phyloP scores from a whole-genome alignment of 2,329 filamentous ascomycete genomes.

The Chrysosporium queenslandicum region DNA sequence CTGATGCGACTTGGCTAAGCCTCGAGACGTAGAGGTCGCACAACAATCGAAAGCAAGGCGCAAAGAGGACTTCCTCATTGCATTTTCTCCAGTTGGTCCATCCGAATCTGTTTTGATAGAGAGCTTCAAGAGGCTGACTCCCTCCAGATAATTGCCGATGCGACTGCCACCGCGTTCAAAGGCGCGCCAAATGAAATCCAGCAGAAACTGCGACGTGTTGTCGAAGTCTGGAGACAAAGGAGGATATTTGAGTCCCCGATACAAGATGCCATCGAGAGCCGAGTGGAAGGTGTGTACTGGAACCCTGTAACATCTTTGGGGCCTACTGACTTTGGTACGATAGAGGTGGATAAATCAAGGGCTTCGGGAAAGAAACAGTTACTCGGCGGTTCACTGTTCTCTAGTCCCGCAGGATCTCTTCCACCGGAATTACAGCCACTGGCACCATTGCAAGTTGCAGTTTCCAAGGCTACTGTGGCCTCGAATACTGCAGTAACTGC shows the following conservation, averaged over 20 bases:
- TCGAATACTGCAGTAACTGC: conserved; percentile 57
- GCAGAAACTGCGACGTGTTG: conserved; percentile 72
- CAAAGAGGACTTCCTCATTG: conserved; percentile 84
- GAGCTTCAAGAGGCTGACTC: conserved; percentile 19
- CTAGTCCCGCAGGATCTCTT: conserved; percentile 46
- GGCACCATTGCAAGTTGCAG: conserved; percentile 60
- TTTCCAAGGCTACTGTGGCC: conserved; percentile 61
- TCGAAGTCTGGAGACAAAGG: conserved; percentile 88
- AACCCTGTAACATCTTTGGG: neutral
- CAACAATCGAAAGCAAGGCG: conserved; percentile 90
- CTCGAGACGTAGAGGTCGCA: conserved; percentile 60
- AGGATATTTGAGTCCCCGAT: conserved; percentile 73
- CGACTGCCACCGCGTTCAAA: conserved; percentile 82
- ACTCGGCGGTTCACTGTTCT: conserved; percentile 62
- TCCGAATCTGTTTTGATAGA: conserved; percentile 17
- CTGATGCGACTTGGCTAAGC: conserved; percentile 4
- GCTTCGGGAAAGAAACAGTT: conserved; percentile 45
- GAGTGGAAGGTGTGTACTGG: conserved; percentile 58
- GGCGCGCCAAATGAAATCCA: conserved; percentile 78
- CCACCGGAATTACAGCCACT: conserved; percentile 69
- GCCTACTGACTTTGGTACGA: neutral
- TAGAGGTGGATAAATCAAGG: conserved; percentile 49
- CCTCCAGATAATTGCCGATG: conserved; percentile 67
- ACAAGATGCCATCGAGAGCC: conserved; percentile 67
- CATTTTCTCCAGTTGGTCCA: conserved; percentile 62